Evolutionary conservation across 176 grass and related monocot genomes (phyloP).

Genomic region (Melocanna baccifera): DNA sequence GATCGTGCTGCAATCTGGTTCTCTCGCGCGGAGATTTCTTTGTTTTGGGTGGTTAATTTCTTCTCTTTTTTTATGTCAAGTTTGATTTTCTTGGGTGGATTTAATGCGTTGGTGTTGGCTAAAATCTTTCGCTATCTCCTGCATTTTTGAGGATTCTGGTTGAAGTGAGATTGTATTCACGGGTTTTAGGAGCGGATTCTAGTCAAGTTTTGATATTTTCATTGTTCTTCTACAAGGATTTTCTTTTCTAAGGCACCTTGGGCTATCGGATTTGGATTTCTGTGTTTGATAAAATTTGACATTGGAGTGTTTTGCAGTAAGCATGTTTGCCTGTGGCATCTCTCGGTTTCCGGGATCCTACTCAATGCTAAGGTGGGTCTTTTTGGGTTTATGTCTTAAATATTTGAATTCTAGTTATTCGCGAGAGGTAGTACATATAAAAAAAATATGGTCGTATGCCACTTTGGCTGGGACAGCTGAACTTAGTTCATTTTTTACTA

Average conservation of each 20-base stretch:
- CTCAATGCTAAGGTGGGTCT: too few species aligned
- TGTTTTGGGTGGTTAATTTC: neutral
- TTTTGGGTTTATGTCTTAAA: too few species aligned
- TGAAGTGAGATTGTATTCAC: constrained; percentile 1
- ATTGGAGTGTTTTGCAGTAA: constrained; percentile 1
- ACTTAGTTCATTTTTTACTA: too few species aligned
- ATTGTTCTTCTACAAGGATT: neutral
- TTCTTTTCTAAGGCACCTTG: neutral
- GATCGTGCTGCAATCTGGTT: neutral
- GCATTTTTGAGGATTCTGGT: neutral
- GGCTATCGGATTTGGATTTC: neutral
- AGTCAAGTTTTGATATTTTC: neutral
- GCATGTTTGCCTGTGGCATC: neutral
- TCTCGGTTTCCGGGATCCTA: neutral
- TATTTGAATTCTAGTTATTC: too few species aligned
- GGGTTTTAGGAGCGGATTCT: constrained; percentile 1
- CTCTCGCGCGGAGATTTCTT: neutral
- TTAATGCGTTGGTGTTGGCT: neutral
- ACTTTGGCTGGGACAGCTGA: too few species aligned
- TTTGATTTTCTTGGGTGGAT: constrained; percentile 22
- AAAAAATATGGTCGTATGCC: too few species aligned
- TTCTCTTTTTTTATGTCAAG: neutral
- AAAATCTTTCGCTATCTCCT: neutral
- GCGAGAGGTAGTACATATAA: too few species aligned
- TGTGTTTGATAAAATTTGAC: neutral